Evolutionary conservation across 2,329 filamentous ascomycete species (phyloP).

Genomic region (Hortaea sp.): DNA sequence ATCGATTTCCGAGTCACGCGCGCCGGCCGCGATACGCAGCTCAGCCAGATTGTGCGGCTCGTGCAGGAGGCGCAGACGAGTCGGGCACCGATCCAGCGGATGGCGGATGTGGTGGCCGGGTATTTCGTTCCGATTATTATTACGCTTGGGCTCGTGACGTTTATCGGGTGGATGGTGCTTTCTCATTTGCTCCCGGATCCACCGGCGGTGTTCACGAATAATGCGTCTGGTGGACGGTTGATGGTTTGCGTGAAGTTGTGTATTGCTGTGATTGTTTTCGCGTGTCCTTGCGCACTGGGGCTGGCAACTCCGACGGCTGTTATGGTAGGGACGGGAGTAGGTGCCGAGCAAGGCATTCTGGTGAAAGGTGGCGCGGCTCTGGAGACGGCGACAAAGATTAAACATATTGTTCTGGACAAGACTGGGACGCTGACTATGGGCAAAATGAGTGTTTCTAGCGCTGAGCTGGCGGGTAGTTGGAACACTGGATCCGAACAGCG

Average conservation of each 20-base stretch:
- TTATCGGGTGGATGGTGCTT: constrained; percentile 86
- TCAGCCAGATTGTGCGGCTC: constrained; percentile 96
- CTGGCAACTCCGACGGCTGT: constrained; percentile 92
- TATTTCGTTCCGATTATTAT: constrained; percentile 92
- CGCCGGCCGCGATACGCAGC: constrained; percentile 87
- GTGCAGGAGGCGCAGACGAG: constrained; percentile 95
- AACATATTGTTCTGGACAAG: constrained; percentile 87
- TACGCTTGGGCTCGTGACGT: constrained; percentile 71
- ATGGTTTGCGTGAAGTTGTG: constrained; percentile 97
- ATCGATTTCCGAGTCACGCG: constrained; percentile 87
- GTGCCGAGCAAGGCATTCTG: constrained; percentile 91
- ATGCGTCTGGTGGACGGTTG: constrained; percentile 74
- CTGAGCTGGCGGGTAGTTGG: constrained; percentile 60
- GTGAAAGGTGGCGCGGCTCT: constrained; percentile 92
- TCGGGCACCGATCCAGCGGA: constrained; percentile 83
- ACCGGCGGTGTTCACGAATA: constrained; percentile 76
- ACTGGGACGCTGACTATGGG: constrained; percentile 90
- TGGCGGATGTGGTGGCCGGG: constrained; percentile 83
- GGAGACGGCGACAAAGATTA: constrained; percentile 82
- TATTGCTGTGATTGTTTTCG: constrained; percentile 97
- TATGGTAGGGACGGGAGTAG: constrained; percentile 97
- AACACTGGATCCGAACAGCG: constrained; percentile 55
- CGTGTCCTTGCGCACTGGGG: constrained; percentile 92
- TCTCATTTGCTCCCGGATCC: constrained; percentile 76
- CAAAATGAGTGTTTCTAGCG: constrained; percentile 82